Evolutionary conservation across 768 basidiomycete species (phyloP).

Genomic region (Trametopsis cervina): DNA sequence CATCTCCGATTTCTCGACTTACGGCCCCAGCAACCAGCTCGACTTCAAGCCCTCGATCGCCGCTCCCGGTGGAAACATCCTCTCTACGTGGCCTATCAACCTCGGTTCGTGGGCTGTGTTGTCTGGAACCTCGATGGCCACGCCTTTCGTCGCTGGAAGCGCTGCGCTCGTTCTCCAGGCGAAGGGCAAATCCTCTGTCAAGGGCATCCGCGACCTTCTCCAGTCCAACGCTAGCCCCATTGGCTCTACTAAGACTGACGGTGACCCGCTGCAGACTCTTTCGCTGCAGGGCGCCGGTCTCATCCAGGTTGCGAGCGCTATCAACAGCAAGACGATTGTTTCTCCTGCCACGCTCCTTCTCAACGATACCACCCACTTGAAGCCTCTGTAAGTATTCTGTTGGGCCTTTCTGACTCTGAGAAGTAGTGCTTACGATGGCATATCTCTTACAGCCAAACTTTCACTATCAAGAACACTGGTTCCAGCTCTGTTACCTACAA

Average conservation of each 20-base stretch:
- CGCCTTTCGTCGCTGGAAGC: constrained; percentile 39
- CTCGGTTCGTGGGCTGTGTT: constrained; percentile 14
- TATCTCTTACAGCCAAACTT: constrained; percentile 32
- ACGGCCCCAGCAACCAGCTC: constrained; percentile 56
- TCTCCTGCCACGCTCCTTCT: constrained; percentile 45
- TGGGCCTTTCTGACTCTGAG: constrained; percentile 7
- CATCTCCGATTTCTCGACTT: constrained; percentile 46
- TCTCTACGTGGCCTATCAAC: constrained; percentile 31
- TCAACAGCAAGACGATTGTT: constrained; percentile 40
- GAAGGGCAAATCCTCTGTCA: constrained; percentile 27
- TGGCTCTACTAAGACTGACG: constrained; percentile 33
- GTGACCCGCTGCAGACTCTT: constrained; percentile 38
- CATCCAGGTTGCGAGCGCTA: constrained; percentile 46
- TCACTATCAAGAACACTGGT: constrained; percentile 47
- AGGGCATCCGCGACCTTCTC: constrained; percentile 21
- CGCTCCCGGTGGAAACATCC: constrained; percentile 46
- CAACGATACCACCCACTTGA: constrained; percentile 53
- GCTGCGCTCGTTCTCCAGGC: constrained; percentile 37
- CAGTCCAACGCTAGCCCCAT: constrained; percentile 37
- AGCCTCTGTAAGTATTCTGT: constrained; percentile 26
- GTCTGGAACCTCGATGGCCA: constrained; percentile 19
- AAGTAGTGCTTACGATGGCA: too few species aligned
- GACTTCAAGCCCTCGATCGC: constrained; percentile 49
- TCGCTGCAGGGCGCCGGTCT: constrained; percentile 46
- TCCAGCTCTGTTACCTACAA: constrained; percentile 34